Percentiles rank a stretch among this genome's conserved stretches.
Evolutionary conservation across 2,329 filamentous ascomycete species (phyloP).

Genomic region (Coniochaeta sp.): DNA sequence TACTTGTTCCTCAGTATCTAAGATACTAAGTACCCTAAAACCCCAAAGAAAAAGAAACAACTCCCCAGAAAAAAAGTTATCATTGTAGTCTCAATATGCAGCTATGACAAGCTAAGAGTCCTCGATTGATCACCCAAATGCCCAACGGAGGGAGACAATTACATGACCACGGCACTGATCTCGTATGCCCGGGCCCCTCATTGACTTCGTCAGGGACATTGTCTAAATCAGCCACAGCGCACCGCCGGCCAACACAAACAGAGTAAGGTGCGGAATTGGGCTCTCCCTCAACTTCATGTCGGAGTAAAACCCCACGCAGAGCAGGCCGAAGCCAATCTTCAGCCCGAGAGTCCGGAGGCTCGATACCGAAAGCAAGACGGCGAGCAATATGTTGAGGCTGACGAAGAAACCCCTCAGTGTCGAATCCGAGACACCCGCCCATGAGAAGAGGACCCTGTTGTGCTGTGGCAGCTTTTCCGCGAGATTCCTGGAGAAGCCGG

Average conservation of each 20-base stretch:
- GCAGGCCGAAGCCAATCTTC: not conserved
- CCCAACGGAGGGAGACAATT: too few relatives aligned
- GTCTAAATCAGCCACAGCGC: not conserved
- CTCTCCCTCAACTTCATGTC: constrained; percentile 2
- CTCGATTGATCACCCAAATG: too few relatives aligned
- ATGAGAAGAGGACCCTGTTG: constrained; percentile 1
- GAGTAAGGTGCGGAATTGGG: constrained; percentile 2
- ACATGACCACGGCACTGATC: too few relatives aligned
- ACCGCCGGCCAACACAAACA: not conserved
- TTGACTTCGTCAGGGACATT: not conserved
- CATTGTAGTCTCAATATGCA: too few relatives aligned
- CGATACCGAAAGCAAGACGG: not conserved
- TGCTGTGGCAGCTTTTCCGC: constrained; percentile 2
- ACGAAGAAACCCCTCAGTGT: constrained; percentile 1
- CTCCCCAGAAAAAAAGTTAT: too few relatives aligned
- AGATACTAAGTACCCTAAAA: too few relatives aligned
- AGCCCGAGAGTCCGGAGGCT: constrained; percentile 2
- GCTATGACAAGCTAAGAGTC: too few relatives aligned
- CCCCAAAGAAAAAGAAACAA: too few relatives aligned
- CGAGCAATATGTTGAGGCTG: constrained; percentile 1
- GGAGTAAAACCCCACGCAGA: constrained; percentile 1
- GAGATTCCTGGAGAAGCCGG: not conserved
- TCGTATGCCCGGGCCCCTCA: too few relatives aligned
- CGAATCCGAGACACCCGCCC: not conserved
- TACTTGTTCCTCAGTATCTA: too few relatives aligned